phyloP scores from a whole-genome alignment of 306 rosid genomes.

The Sicyos baderoa region DNA sequence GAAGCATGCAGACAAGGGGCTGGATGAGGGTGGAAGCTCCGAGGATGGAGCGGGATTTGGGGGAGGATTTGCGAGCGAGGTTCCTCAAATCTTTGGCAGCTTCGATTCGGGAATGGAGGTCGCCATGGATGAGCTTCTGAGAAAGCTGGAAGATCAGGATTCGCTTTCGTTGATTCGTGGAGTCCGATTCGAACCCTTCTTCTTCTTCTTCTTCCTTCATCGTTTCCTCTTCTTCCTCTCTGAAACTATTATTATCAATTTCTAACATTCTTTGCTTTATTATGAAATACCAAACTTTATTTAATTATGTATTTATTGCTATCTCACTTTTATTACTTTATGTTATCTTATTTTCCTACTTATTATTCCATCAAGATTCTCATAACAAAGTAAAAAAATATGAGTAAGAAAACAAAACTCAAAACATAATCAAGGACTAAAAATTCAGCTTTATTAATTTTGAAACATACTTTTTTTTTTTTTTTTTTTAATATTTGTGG shows the following conservation, averaged over 20 bases:
- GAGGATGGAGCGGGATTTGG: conserved; percentile 53
- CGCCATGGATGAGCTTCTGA: conserved; percentile 55
- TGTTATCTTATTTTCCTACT: too few species aligned
- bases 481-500: too few species aligned
- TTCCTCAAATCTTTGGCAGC: conserved; percentile 80
- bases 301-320: neutral
- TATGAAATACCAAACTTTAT: neutral
- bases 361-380: too few species aligned
- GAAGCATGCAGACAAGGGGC: conserved; percentile 72
- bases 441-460: too few species aligned
- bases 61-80: conserved; percentile 54
- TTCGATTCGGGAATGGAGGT: conserved; percentile 55
- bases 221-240: conserved; percentile 24
- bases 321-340: too few species aligned
- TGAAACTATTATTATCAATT: neutral
- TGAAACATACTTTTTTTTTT: too few species aligned
- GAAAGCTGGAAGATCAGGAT: conserved; percentile 45
- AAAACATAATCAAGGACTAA: too few species aligned
- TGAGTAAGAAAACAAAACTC: too few species aligned
- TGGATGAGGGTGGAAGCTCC: conserved; percentile 68
- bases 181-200: neutral
- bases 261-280: neutral
- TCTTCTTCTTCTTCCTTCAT: conserved; percentile 24
- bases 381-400: too few species aligned
- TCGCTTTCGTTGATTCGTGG: conserved; percentile 44